phyloP scores from a whole-genome alignment of 805 yeast genomes.

The Kluyveromyces aestuarii region DNA sequence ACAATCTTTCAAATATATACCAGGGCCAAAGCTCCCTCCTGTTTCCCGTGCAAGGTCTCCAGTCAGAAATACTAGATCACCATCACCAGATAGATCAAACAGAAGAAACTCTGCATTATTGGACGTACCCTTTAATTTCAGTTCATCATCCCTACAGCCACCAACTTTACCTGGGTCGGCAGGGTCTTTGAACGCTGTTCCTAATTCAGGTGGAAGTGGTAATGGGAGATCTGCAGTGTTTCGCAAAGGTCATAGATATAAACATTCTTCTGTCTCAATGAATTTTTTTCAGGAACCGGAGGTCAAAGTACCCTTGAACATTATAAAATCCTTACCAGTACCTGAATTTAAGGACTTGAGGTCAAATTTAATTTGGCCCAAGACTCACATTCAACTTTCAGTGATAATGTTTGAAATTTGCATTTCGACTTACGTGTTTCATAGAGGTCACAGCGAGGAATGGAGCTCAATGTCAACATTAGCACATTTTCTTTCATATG shows the following conservation, averaged over 20 bases:
- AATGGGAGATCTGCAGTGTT: constrained; percentile 44
- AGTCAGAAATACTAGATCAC: constrained; percentile 12
- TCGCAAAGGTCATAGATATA: constrained; percentile 90
- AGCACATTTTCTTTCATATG: constrained; percentile 83
- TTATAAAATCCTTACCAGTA: constrained; percentile 52
- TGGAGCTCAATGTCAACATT: constrained; percentile 61
- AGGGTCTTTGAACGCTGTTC: constrained; percentile 4
- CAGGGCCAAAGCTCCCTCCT: constrained; percentile 25
- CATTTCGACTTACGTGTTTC: constrained; percentile 46
- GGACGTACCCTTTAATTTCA: constrained; percentile 23
- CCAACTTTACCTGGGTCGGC: constrained; percentile 9
- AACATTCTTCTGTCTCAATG: constrained; percentile 94
- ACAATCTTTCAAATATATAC: constrained; percentile 24
- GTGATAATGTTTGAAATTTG: constrained; percentile 54
- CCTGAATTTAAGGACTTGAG: constrained; percentile 48
- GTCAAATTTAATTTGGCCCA: constrained; percentile 48
- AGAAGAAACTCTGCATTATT: constrained; percentile 16
- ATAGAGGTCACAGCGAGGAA: constrained; percentile 47
- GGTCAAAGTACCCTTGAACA: constrained; percentile 59
- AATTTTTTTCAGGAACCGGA: constrained; percentile 92
- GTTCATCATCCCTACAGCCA: constrained; percentile 9
- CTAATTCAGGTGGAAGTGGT: constrained; percentile 3
- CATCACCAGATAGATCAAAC: constrained; percentile 19
- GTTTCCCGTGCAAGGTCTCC: constrained; percentile 23
- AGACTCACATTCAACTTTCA: constrained; percentile 41